Base-by-base conservation (phyloP, 23 red algal genomes). In the Pyropia haitanensis region DNA sequence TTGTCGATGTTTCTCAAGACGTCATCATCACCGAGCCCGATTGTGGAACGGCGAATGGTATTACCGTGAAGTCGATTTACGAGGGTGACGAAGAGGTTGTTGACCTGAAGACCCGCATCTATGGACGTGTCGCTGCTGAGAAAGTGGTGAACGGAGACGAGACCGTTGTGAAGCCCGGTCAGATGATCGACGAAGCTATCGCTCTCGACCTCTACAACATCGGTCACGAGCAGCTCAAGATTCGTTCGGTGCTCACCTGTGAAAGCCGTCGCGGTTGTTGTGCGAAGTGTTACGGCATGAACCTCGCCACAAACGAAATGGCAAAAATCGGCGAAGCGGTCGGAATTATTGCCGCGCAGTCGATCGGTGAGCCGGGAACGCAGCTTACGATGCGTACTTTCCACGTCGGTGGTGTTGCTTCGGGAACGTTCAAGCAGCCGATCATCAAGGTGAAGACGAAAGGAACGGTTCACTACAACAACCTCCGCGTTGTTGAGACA, bases 1-100 rank as follows among this genome's bases (percentile, higher is more conserved):
- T 55, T 16, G 51, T 55, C 16, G 51, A 55, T n/a, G 51, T 55
- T 55, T 16, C 51, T 16, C 51, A 55, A 55, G 51, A 55, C n/a
- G n/a, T n/a, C n/a, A n/a, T 55, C 16, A n/a, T 55, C 51, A 55
- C 51, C n/a, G 51, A 55, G 51, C n/a, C n/a, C n/a, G 51, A 55
- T 55, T 55, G 51, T 55, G 51, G 51, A 55, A 55, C 51, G 16
- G 16, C n/a, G 16, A n/a, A 55, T 55, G 51, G 51, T n/a, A 55
- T 55, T n/a, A n/a, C 16, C 16, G n/a, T 55, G 16, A n/a, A 55
- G n/a, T 16, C 51, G 51, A 16, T 55, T n/a, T 16, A 16, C 51
- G 51, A 55, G n/a, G 51, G 16, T 16, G 51, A n/a, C 51, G 51
- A 55, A n/a, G 51, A 16, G 51, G n/a, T 55, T n/a, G 51, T 16